Evolutionary conservation across 1,139 yeast species (phyloP), one percentile per base, ranked within the genome.

Genomic region (Protomyces macrosporus): DNA sequence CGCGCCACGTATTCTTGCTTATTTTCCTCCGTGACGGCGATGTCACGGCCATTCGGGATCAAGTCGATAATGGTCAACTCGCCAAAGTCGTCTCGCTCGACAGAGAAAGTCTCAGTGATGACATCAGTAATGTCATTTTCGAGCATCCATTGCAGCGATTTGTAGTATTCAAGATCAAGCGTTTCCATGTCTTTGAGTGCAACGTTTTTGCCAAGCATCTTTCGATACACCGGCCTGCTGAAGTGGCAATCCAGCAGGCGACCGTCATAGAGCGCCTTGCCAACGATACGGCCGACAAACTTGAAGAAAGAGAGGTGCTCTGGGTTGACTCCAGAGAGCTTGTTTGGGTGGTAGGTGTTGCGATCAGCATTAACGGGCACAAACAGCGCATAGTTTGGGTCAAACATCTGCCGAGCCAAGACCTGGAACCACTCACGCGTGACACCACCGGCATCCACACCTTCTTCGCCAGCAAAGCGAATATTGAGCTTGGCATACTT

Each of bases 381-480:
- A 73, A 93, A 95, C 66, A 95, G 77, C 0, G 97, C 98, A 77
- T 91, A 91, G 71, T 90, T 97, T 0, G 98, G 96, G 72, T 93
- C 91, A 76, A 93, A 90, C 89, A 95, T 91, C 75, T 93, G 98
- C 67, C 97, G 80, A 0, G 97, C 87, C 65, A 95, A 77, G 7
- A 91, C 96, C 73, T 90, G 98, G 72, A 87, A 91, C 98, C 98
- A 95, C 74, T 95, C 99, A 71, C 98, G 81, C 0, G 97, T 90
- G 32, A 95, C 87, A 60, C 99, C 99, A 70, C 99, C 99, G 2
- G 97, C 98, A 79, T 95, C 99, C 59, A 93, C 89, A 69, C 98
- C 99, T 65, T 88, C 88, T 74, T 95, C 99, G 3, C 96, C 97
- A 70, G 86, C 87, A 77, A 95, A 95, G 39, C 82, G 82, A 53